phyloP scores from a whole-genome alignment of 2,329 filamentous ascomycete species.

The Thermothelomyces thermophilus region DNA sequence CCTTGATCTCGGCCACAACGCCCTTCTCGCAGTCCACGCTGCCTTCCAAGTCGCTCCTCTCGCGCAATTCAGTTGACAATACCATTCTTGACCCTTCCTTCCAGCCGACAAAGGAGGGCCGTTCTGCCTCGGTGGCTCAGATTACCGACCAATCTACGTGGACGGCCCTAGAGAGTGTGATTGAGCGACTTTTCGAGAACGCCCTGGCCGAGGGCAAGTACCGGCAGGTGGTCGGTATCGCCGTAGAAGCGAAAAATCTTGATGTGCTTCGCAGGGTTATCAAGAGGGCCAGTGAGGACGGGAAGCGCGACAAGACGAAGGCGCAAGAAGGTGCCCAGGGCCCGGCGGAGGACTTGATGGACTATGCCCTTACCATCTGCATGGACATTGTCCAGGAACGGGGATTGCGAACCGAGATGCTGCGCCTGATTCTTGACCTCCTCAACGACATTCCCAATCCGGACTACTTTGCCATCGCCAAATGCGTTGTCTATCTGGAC shows the following conservation, averaged over 20 bases:
- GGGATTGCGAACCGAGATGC: constrained; percentile 72
- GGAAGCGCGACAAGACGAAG: constrained; percentile 63
- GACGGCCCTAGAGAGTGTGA: constrained; percentile 71
- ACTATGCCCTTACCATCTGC: constrained; percentile 91
- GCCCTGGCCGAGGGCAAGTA: constrained; percentile 84
- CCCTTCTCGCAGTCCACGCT: constrained; percentile 92
- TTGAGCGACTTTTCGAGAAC: constrained; percentile 84
- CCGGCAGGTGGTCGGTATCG: constrained; percentile 92
- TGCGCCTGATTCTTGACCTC: constrained; percentile 89
- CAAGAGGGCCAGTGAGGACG: constrained; percentile 79
- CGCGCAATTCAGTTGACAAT: constrained; percentile 65
- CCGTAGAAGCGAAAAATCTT: constrained; percentile 87
- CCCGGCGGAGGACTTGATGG: constrained; percentile 86
- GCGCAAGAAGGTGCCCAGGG: constrained; percentile 43
- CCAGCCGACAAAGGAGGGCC: constrained; percentile 48
- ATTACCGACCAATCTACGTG: constrained; percentile 65
- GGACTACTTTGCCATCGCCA: constrained; percentile 96
- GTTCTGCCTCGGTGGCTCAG: constrained; percentile 56
- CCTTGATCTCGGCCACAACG: constrained; percentile 79
- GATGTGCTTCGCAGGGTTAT: constrained; percentile 83
- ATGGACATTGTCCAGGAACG: constrained; percentile 97
- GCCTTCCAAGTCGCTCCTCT: constrained; percentile 92
- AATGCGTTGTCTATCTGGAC: constrained; percentile 93
- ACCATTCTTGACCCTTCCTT: constrained; percentile 54
- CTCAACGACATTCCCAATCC: constrained; percentile 86